Evolutionary conservation across 2,329 filamentous ascomycete species (phyloP).

Genomic region (Colletotrichum sidae): DNA sequence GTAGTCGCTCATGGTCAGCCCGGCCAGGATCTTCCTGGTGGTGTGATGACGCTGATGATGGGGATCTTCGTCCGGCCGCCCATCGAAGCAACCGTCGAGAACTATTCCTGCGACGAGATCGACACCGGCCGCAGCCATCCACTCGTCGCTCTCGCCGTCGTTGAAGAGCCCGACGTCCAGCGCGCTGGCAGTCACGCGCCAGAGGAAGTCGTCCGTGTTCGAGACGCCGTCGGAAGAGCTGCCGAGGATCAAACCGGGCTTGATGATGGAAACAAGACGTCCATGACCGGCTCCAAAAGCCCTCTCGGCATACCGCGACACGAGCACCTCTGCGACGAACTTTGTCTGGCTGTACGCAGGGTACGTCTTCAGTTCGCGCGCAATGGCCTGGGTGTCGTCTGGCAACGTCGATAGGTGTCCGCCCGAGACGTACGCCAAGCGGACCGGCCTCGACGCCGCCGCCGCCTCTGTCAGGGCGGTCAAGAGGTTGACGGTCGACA

Average conservation of each 20-base stretch:
- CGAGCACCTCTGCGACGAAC: constrained; percentile 39
- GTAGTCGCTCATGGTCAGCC: constrained; percentile 38
- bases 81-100: constrained; percentile 14
- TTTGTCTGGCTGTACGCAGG: constrained; percentile 41
- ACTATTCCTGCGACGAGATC: constrained; percentile 34
- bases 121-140: constrained; percentile 38
- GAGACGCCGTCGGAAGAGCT: constrained; percentile 36
- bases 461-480: constrained; percentile 1
- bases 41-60: background rate
- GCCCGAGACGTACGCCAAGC: constrained; percentile 26
- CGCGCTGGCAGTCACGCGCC: constrained; percentile 38
- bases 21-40: constrained; percentile 29
- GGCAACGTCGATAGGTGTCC: constrained; percentile 28
- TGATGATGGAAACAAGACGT: constrained; percentile 35
- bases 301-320: constrained; percentile 23
- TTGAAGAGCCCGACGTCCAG: constrained; percentile 33
- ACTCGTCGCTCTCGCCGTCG: constrained; percentile 27
- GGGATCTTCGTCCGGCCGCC: background rate
- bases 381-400: constrained; percentile 5
- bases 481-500: constrained; percentile 25
- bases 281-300: background rate
- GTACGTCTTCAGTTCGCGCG: constrained; percentile 12
- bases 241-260: constrained; percentile 41
- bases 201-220: constrained; percentile 42
- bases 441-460: background rate